Evolutionary conservation across 805 yeast genomes (phyloP).

Genomic region (Suhomyces canberraensis): DNA sequence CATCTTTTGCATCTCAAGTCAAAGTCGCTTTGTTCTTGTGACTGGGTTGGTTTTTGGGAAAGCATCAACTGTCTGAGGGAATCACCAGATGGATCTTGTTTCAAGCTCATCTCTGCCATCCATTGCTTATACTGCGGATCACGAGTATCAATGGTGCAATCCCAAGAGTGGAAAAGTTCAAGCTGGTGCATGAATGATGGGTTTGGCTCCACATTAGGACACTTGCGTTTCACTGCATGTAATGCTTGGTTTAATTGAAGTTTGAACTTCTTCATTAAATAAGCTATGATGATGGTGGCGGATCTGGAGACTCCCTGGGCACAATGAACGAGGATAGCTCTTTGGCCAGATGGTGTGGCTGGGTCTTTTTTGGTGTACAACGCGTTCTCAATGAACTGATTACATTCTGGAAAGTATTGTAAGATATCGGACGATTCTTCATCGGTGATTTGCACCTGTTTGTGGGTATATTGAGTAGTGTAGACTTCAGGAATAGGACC

Average conservation of each 20-base stretch:
- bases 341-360: background rate
- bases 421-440: constrained; percentile 64
- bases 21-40: constrained; percentile 19
- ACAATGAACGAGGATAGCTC: constrained; percentile 41
- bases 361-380: constrained; percentile 37
- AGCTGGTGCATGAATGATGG: constrained; percentile 72
- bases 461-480: constrained; percentile 44
- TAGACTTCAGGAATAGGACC: constrained; percentile 58
- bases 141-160: constrained; percentile 22
- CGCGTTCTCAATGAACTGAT: constrained; percentile 64
- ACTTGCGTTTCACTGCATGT: constrained; percentile 69
- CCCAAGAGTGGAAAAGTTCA: constrained; percentile 49
- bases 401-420: constrained; percentile 56
- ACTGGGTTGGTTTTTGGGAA: constrained; percentile 4
- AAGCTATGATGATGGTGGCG: constrained; percentile 44
- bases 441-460: constrained; percentile 72
- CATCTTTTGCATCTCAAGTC: constrained; percentile 79
- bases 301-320: constrained; percentile 49
- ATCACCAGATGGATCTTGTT: constrained; percentile 41
- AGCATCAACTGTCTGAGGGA: constrained; percentile 21
- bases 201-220: constrained; percentile 66
- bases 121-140: constrained; percentile 25
- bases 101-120: constrained; percentile 21
- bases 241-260: constrained; percentile 60
- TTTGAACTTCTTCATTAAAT: constrained; percentile 51